Conservation (phyloP, 352 stramenopile genomes). For the Globisporangium cylindrosporum region DNA sequence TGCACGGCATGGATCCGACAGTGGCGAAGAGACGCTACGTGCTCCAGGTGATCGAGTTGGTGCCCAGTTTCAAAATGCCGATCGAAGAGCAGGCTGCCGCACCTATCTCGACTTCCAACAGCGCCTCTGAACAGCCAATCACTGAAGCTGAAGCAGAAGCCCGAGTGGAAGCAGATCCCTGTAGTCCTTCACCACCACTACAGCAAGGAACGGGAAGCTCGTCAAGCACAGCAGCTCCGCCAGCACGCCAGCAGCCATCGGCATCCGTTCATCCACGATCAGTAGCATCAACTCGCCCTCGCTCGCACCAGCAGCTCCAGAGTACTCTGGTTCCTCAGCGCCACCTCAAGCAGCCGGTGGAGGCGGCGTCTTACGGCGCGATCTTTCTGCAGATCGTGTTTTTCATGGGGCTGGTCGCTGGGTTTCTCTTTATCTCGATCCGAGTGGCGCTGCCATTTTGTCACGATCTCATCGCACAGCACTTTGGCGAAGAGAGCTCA, state of each 20-base stretch:
- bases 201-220: background rate
- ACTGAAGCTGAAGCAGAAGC: background rate
- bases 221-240: background rate
- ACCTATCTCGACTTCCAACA: too few species aligned
- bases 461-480: conserved; percentile 19
- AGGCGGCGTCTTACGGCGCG: conserved; percentile 8
- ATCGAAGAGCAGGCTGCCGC: conserved; percentile 7
- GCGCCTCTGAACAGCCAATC: background rate
- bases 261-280: background rate
- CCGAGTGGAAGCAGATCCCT: background rate
- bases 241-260: background rate
- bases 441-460: conserved; percentile 26
- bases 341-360: conserved; percentile 10
- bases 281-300: background rate
- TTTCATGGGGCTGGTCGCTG: conserved; percentile 13
- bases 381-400: conserved; percentile 20
- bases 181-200: background rate
- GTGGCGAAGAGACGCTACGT: conserved; percentile 55
- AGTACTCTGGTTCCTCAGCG: background rate
- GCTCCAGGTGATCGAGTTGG: conserved; percentile 42
- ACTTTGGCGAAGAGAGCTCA: conserved; percentile 28
- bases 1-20: conserved; percentile 32
- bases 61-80: conserved; percentile 44
- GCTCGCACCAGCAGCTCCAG: background rate
- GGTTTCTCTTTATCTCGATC: conserved; percentile 5